These are phyloP conservation scores for Fusarium sp. DNA, from an alignment of 2,329 filamentous ascomycete genomes.

Conservation along the genomic window DNA sequence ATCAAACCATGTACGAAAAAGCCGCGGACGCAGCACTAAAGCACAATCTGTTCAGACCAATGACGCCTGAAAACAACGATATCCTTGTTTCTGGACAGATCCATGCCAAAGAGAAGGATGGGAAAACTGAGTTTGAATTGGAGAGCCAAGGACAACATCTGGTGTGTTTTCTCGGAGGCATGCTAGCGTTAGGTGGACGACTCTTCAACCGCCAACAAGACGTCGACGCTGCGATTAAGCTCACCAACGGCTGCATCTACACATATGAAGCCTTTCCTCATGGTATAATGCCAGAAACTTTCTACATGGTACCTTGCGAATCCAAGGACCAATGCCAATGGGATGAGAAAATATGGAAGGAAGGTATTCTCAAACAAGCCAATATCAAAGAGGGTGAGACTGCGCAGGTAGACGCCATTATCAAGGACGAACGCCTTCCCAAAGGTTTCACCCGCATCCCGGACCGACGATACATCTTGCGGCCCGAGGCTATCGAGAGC, in stretches of 20 bases:
- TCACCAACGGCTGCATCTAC: slow-evolving; percentile 64
- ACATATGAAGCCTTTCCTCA: slow-evolving; percentile 59
- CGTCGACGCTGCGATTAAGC: slow-evolving; percentile 56
- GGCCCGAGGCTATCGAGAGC: slow-evolving; percentile 64
- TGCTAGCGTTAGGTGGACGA: slow-evolving; percentile 60
- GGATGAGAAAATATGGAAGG: slow-evolving; percentile 53
- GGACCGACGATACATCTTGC: slow-evolving; percentile 63
- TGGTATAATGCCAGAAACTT: slow-evolving; percentile 65
- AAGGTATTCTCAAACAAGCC: slow-evolving; percentile 42
- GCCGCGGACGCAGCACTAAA: slow-evolving; percentile 66
- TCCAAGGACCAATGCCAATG: slow-evolving; percentile 50
- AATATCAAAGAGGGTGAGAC: slow-evolving; percentile 42
- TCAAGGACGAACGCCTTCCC: slow-evolving; percentile 50
- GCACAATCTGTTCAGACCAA: slow-evolving; percentile 71
- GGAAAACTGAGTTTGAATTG: slow-evolving; percentile 46
- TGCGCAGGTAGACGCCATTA: slow-evolving; percentile 41
- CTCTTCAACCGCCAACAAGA: slow-evolving; percentile 56
- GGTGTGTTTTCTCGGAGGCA: slow-evolving; percentile 63
- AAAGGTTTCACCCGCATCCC: slow-evolving; percentile 72
- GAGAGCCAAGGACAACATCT: slow-evolving; percentile 57
- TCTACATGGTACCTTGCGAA: slow-evolving; percentile 56
- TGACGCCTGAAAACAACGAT: slow-evolving; percentile 63
- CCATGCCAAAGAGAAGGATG: slow-evolving; percentile 47
- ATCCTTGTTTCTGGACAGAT: slow-evolving; percentile 65
- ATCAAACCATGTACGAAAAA: slow-evolving; percentile 66